Base-by-base conservation (phyloP, 768 basidiomycete genomes). In the Tulasnella calospora region DNA sequence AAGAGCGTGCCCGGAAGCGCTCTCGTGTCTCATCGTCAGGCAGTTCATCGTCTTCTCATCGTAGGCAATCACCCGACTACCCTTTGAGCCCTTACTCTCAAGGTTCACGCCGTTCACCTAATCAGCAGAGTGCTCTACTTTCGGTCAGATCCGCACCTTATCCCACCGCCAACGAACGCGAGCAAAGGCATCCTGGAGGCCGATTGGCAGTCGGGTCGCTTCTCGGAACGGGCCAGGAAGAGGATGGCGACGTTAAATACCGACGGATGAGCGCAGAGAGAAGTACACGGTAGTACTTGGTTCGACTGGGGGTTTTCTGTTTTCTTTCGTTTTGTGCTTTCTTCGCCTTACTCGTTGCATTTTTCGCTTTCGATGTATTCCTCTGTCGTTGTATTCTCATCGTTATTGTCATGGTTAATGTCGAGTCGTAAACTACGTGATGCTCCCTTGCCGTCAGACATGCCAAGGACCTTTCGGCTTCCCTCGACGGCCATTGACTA, bases 41-140 rank as follows among this genome's bases (percentile, higher is more conserved):
- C 46, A 73, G 30, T 41, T 89, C 91, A 6, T 84, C 85, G 73
- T 83, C 87, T 38, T 85, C 86, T 78, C 87, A 86, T 33, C 74
- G 74, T 15, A 73, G 77, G 69, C 74, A 51, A 67, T 67, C 72
- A 27, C 41, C 78, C 36, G 72, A 69, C 35, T 81, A 81, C 73
- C 78, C 78, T 80, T 23, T 82, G 83, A 55, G 72, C 83, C 55
- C 82, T 81, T 84, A 47, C 83, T 84, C 82, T 87, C 82, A 81
- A 87, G 91, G 80, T 86, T 91, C 17, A 93, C 92, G 9, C 92
- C 93, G 1, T 92, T 92, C 82, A 10, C 75, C 55, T 17, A 19
- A 55, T 40, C 51, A 40, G 38, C 75, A 40, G 47, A 10, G 23
- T 40, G 40, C 44, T 7, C 2, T 36, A 8, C 74, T 23, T n/a